Conservation (phyloP, 805 yeast genomes). For the Metschnikowia vanudenii region DNA sequence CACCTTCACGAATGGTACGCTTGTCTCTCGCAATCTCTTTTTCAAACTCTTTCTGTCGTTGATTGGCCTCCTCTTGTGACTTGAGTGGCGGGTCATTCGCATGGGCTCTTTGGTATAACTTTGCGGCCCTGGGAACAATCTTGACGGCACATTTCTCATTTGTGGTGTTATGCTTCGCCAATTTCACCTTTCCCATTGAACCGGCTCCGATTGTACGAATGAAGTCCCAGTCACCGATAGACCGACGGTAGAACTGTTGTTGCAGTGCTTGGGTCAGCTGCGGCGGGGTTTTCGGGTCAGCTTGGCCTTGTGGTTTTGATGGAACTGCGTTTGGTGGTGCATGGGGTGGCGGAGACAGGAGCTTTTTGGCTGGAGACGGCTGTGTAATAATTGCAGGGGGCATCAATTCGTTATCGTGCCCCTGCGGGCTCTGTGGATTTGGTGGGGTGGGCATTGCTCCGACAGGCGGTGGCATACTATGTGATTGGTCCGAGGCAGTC, state of each 20-base stretch:
- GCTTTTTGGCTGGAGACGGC: not conserved
- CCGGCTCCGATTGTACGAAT: constrained; percentile 96
- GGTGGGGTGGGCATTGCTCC: not conserved
- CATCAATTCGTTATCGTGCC: constrained; percentile 13
- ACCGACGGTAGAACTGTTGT: constrained; percentile 69
- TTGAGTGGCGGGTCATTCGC: constrained; percentile 64
- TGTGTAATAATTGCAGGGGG: constrained; percentile 16
- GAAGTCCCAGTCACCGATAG: constrained; percentile 97
- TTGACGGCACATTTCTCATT: constrained; percentile 87
- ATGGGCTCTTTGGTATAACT: constrained; percentile 69
- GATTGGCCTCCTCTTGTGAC: constrained; percentile 54
- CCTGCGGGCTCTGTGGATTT: constrained; percentile 1
- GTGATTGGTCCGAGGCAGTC: constrained; percentile 2
- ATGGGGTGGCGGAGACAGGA: not conserved
- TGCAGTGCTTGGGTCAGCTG: not conserved
- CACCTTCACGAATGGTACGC: constrained; percentile 93
- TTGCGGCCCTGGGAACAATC: constrained; percentile 87
- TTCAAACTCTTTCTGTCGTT: constrained; percentile 67
- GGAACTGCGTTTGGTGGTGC: not conserved
- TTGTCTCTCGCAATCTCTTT: constrained; percentile 87
- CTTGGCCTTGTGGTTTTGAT: not conserved
- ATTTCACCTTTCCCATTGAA: constrained; percentile 97
- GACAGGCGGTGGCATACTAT: not conserved
- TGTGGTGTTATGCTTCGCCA: constrained; percentile 82
- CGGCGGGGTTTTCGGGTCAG: not conserved